Base-by-base conservation (phyloP, 2,329 filamentous ascomycete species). In the Talaromyces pinophilus region DNA sequence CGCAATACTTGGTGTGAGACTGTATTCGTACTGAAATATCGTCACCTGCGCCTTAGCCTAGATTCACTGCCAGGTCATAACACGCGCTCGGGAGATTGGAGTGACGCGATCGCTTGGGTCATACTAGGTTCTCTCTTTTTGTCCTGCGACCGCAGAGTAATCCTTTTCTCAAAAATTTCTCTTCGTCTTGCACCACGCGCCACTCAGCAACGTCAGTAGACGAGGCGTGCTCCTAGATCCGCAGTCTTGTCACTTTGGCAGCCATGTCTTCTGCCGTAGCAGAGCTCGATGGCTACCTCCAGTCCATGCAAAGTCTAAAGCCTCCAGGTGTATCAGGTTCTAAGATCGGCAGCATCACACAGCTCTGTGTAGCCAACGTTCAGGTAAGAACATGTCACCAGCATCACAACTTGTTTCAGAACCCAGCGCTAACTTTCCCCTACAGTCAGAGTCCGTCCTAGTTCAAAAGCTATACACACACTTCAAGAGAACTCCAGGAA, bases 401-500 rank as follows among this genome's bases (percentile, higher is more conserved):
- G 4, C 25, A 25, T 25, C 25, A 25, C 25, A 25, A 25, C 25
- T 25, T 25, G 25, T 25, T 25, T 25, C 25, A 25, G 25, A 25
- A 25, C 4, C 25, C 25, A 25, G 25, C 3, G 25, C 25, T 67
- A 62, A 66, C 67, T 74, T 67, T 33, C 70, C 11, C 17, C 46
- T 35, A 69, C 82, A 97, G 95, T 94, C 91, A 81, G 94, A 98
- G 83, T 95, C 92, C 64, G 89, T 93, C 73, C 88, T 99, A 76
- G 92, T 98, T 74, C 93, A 97, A 80, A 97, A 96, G 80, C 90
- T 99, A 76, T 97, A 92, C 82, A 96, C 93, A 71, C 93, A 97
- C 77, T 96, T 98, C 86, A 97, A 96, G 82, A 96, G 95, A 81
- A 90, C 93, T 72, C 92, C 92, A 68, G 88, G 88, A 78, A 96